phyloP scores from a whole-genome alignment of 148 eudicot genomes.

The Linanthus parryae region DNA sequence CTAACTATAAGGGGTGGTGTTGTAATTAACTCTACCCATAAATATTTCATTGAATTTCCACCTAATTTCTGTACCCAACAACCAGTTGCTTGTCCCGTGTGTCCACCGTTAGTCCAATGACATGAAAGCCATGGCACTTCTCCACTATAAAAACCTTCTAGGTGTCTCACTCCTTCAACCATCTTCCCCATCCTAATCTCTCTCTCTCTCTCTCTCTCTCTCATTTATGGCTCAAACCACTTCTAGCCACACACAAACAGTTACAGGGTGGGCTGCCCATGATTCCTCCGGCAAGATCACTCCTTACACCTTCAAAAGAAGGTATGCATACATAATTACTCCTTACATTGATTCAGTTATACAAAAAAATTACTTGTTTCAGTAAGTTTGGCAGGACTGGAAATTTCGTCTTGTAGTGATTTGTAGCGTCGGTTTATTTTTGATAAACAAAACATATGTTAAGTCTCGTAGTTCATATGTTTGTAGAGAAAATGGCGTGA shows the following conservation, averaged over 20 bases:
- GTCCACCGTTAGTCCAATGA: too few species aligned
- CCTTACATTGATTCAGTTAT: background rate
- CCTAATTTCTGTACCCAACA: too few species aligned
- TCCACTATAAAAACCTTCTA: too few species aligned
- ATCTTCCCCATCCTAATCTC: background rate
- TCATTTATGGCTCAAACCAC: conserved; percentile 72
- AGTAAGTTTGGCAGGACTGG: too few species aligned
- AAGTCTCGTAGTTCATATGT: background rate
- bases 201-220: conserved; percentile 8
- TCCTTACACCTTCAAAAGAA: conserved; percentile 78
- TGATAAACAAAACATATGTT: background rate
- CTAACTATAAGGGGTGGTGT: too few species aligned
- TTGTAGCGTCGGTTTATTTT: background rate
- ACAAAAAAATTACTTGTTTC: too few species aligned
- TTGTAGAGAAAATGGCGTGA: conserved; percentile 57
- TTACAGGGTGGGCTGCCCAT: conserved; percentile 97
- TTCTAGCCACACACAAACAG: conserved; percentile 74
- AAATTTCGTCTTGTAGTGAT: background rate
- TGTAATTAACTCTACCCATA: too few species aligned
- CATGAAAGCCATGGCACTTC: too few species aligned
- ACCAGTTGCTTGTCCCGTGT: too few species aligned
- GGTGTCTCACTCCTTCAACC: background rate
- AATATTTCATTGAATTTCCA: too few species aligned
- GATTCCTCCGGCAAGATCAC: conserved; percentile 59
- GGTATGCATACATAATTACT: conserved; percentile 27